Evolutionary conservation across 2,329 filamentous ascomycete species (phyloP).

Genomic region (Cladobotryum protrusum): DNA sequence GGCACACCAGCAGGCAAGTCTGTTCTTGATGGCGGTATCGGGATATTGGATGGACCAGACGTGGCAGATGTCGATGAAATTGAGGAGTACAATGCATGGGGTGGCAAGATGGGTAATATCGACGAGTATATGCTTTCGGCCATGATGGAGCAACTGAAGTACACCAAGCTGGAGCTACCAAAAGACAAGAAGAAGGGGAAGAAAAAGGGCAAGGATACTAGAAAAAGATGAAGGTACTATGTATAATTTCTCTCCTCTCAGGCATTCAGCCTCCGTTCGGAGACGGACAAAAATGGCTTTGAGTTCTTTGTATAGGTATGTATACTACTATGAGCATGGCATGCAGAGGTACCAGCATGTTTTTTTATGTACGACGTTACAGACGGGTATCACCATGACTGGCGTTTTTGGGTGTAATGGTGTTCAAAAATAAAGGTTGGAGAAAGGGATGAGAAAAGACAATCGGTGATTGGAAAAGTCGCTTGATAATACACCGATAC

Average conservation of each 20-base stretch:
- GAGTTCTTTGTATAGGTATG: too few relatives aligned
- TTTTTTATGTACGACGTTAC: too few relatives aligned
- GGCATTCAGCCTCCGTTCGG: not conserved
- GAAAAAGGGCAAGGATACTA: conserved; percentile 52
- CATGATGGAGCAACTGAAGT: conserved; percentile 57
- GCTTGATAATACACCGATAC: too few relatives aligned
- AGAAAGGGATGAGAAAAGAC: too few relatives aligned
- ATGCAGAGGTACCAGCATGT: too few relatives aligned
- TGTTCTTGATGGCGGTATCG: conserved; percentile 24
- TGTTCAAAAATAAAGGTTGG: too few relatives aligned
- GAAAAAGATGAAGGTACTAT: conserved; percentile 35
- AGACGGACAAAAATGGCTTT: too few relatives aligned
- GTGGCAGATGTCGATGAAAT: conserved; percentile 29
- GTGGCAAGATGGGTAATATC: conserved; percentile 52
- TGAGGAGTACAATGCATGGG: conserved; percentile 54
- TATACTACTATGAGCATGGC: too few relatives aligned
- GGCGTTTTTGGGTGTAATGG: too few relatives aligned
- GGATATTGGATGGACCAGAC: conserved; percentile 25
- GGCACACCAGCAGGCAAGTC: conserved; percentile 43
- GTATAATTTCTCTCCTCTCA: not conserved
- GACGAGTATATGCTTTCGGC: conserved; percentile 70
- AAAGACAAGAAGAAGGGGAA: conserved; percentile 59
- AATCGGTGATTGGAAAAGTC: too few relatives aligned
- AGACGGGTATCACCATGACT: too few relatives aligned
- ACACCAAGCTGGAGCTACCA: conserved; percentile 55